Base-by-base conservation (phyloP, 2,329 filamentous ascomycete species). In the Truncatella angustata region DNA sequence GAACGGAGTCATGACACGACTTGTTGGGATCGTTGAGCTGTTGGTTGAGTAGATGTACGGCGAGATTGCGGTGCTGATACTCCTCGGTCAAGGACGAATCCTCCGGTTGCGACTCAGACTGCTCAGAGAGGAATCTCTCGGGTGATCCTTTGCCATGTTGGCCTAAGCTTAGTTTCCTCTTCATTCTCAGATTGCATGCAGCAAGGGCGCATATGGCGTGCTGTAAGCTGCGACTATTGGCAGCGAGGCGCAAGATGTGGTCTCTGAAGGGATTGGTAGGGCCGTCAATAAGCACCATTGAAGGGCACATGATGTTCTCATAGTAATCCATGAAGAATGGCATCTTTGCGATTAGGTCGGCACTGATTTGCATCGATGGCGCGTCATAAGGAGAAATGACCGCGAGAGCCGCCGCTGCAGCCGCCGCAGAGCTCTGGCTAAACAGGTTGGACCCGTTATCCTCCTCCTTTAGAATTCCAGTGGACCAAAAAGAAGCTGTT, bases 301-400 rank as follows among this genome's bases (percentile, higher is more conserved):
- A 90, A 4, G 90, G 90, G 59, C 91, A 94, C 73, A 97, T 92
- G 64, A 90, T 89, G 69, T 91, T 91, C 65, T 92, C 87, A 71
- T 96, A 97, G 71, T 96, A 96, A 66, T 95, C 88, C 75, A 97
- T 87, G 65, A 96, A 87, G 70, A 88, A 95, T 58, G 88, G 87
- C 75, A 96, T 87, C 65, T 91, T 88, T 53, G 87, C 84, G 55
- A 90, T 85, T 62, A 90, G 73, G 69, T 87, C 73, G 66, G 81
- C 66, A 78, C 76, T 77, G 74, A 82, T 72, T 65, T 78, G 80
- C 58, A 75, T 65, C 45, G 71, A 61, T 36, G 75, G 75, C 35
- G 70, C 67, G 50, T 79, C 76, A 57, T 75, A 71, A 26, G 73
- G 65, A 12, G 68, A 66, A 44, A 45, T 32, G 4, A 39, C 39